phyloP scores from a whole-genome alignment of 306 rosid species.

The Quercus bicolor region DNA sequence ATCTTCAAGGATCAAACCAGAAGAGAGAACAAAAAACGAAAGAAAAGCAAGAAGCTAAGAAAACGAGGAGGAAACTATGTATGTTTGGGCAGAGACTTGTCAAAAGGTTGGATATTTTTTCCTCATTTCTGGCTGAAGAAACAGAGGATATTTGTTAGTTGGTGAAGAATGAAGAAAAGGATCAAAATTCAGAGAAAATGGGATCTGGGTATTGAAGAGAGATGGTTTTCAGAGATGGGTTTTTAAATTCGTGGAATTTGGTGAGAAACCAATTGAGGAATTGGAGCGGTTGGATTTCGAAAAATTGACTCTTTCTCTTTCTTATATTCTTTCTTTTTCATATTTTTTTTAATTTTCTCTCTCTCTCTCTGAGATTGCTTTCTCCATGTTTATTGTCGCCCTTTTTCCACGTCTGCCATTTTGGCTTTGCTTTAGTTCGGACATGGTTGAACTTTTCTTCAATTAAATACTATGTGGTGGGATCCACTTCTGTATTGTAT shows the following conservation, averaged over 20 bases:
- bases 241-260: conserved; percentile 51
- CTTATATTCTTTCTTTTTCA: too few species aligned
- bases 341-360: background rate
- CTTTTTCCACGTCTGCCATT: conserved; percentile 7
- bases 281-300: conserved; percentile 60
- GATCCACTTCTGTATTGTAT: background rate
- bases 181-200: conserved; percentile 27
- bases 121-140: background rate
- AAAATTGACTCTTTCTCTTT: conserved; percentile 21
- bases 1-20: background rate
- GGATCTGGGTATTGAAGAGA: conserved; percentile 36
- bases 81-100: background rate
- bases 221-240: conserved; percentile 22
- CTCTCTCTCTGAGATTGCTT: background rate
- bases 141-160: conserved; percentile 15
- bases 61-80: background rate
- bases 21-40: background rate
- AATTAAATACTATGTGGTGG: conserved; percentile 9
- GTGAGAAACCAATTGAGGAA: conserved; percentile 39
- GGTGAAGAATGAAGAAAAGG: background rate
- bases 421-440: conserved; percentile 2
- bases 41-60: background rate
- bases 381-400: conserved; percentile 2
- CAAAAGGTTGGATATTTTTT: background rate
- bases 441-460: conserved; percentile 11